These are phyloP conservation scores for Penicillium desertorum DNA, from an alignment of 495 filamentous ascomycete species.

Conservation along the genomic window DNA sequence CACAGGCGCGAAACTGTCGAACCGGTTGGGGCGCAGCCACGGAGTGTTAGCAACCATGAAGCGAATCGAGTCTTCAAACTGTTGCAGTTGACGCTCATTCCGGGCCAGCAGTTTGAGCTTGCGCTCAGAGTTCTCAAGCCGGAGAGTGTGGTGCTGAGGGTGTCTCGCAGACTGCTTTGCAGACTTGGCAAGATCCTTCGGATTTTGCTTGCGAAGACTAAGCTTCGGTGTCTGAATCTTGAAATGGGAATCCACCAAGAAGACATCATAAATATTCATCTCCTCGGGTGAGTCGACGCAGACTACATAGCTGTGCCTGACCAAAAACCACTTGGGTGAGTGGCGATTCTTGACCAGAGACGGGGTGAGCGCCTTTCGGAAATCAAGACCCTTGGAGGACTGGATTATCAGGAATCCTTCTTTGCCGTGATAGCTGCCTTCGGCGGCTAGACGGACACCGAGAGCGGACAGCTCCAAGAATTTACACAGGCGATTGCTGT, in stretches of 20 bases:
- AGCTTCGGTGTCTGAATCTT: constrained; percentile 67
- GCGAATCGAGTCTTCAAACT: constrained; percentile 89
- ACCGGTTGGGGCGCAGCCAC: constrained; percentile 82
- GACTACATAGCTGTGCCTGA: constrained; percentile 95
- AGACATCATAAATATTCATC: constrained; percentile 99
- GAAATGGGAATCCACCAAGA: constrained; percentile 86
- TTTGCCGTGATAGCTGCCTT: constrained; percentile 96
- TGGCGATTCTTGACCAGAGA: constrained; percentile 74
- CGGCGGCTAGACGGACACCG: constrained; percentile 90
- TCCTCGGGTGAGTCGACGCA: constrained; percentile 97
- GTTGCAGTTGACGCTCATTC: constrained; percentile 81
- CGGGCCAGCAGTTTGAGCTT: constrained; percentile 88
- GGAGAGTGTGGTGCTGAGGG: constrained; percentile 79
- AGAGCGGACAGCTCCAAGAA: constrained; percentile 94
- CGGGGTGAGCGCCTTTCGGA: constrained; percentile 76
- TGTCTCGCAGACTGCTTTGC: constrained; percentile 64
- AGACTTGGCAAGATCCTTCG: constrained; percentile 61
- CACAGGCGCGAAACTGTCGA: constrained; percentile 91
- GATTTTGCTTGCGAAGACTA: constrained; percentile 59
- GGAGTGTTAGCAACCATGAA: constrained; percentile 77
- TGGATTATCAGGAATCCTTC: constrained; percentile 92
- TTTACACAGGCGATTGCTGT: constrained; percentile 93
- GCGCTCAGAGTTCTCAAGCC: constrained; percentile 81
- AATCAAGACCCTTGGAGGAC: constrained; percentile 87
- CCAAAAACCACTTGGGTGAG: constrained; percentile 93